Base-by-base conservation (phyloP, 768 basidiomycete genomes). In the Leccinum uliginosum region DNA sequence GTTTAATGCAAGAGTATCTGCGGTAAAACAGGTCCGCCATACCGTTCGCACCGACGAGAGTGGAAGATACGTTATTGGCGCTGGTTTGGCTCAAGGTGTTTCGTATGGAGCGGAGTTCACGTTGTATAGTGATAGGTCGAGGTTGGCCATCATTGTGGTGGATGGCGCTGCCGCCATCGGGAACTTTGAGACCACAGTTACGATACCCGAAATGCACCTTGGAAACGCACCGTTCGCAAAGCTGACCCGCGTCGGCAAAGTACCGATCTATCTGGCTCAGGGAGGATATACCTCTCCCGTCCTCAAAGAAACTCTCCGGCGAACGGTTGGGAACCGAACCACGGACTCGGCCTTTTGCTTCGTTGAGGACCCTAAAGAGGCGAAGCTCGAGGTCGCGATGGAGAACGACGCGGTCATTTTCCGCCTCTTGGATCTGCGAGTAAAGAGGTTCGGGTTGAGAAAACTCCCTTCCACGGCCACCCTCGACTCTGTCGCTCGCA, bases 81-180 rank as follows among this genome's bases (percentile, higher is more conserved):
- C 67, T 2, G 71, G 71, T 14, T 38, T 59, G 10, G 65, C 62
- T 3, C 67, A 73, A 27, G 72, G 71, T 2, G 50, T 72, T 45
- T 50, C 57, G 0, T 34, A n/a, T 4, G 63, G 59, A 2, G 58
- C 56, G 3, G 52, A 62, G 14, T 58, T 72, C 29, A 62, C 59
- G 19, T 32, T 72, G 14, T 71, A 65, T 50, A 27, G 23, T 23
- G 30, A 59, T 1, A 55, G 44, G 11, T 32, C 21, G 29, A 35
- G 24, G 12, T 26, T 48, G 26, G 32, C 29, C 4, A 19, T 23
- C 3, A 26, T 53, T 19, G 11, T 40, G 8, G 62, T 67, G 26
- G 60, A 61, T 10, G 19, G 50, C 10, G 26, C 35, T 19, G 44
- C 65, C 12, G 6, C 10, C 12, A 56, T 66, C 30, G 50, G 49